phyloP scores from a whole-genome alignment of 306 rosid species.

The Rosa chinensis region DNA sequence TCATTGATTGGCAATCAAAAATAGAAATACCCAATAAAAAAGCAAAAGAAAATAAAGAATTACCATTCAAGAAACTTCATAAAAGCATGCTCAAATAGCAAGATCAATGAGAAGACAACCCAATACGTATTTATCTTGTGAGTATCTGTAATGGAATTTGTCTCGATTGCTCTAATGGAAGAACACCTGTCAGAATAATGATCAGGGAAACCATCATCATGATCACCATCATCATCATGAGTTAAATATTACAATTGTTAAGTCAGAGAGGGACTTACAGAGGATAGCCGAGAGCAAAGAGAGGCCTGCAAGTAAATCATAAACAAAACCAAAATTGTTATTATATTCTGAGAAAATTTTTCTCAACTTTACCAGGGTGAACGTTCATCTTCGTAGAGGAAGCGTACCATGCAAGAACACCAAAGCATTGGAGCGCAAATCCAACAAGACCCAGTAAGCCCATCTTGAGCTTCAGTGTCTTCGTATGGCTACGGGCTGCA shows the following conservation, averaged over 20 bases:
- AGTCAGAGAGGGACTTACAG: conserved; percentile 40
- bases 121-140: conserved; percentile 7
- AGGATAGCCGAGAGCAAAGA: conserved; percentile 37
- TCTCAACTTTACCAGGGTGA: not conserved
- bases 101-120: not conserved
- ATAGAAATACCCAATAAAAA: not conserved
- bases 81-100: conserved; percentile 8
- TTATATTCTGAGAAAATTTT: not conserved
- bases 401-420: conserved; percentile 46
- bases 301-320: too few species aligned
- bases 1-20: not conserved
- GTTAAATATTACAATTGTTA: not conserved
- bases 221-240: too few species aligned
- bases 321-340: not conserved
- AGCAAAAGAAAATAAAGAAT: not conserved
- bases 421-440: conserved; percentile 28
- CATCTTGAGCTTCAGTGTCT: conserved; percentile 24
- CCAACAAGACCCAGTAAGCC: conserved; percentile 35
- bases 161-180: conserved; percentile 12
- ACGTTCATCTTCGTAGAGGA: not conserved
- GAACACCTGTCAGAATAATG: conserved; percentile 32
- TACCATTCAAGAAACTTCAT: conserved; percentile 5
- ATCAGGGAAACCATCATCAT: not conserved
- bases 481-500: not conserved
- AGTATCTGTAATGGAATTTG: conserved; percentile 2